phyloP scores from a whole-genome alignment of 208 protist species.

The Crithidia fasciculata region DNA sequence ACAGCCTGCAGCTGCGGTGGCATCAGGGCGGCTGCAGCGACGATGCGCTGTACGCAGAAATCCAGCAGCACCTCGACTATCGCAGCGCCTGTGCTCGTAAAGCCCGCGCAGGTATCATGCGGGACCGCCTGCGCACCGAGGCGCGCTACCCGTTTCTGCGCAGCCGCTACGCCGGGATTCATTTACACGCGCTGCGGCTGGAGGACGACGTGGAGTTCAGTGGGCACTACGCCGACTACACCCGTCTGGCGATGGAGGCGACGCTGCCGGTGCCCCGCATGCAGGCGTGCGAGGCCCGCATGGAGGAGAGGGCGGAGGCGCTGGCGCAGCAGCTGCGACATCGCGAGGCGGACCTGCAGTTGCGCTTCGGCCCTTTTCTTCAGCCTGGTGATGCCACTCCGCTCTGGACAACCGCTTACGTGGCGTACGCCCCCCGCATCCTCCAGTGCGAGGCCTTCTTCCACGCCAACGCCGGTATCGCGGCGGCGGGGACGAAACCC shows the following conservation, averaged over 20 bases:
- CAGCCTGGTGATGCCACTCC: constrained; percentile 13
- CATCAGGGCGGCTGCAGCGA: constrained; percentile 7
- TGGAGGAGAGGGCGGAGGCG: constrained; percentile 22
- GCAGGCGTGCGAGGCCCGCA: constrained; percentile 19
- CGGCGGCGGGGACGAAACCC: background rate
- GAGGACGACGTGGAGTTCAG: constrained; percentile 39
- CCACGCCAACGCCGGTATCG: background rate
- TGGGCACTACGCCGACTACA: constrained; percentile 29
- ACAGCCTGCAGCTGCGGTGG: constrained; percentile 24
- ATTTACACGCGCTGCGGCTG: constrained; percentile 45
- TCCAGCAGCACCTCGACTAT: constrained; percentile 42
- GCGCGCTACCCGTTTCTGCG: constrained; percentile 54
- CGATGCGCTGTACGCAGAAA: background rate
- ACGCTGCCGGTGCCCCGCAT: constrained; percentile 10
- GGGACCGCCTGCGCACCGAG: constrained; percentile 42
- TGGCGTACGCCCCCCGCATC: constrained; percentile 34
- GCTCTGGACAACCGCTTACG: constrained; percentile 15
- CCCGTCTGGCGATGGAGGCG: constrained; percentile 9
- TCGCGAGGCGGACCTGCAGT: constrained; percentile 23
- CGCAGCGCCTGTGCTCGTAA: constrained; percentile 46
- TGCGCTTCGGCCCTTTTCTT: constrained; percentile 36
- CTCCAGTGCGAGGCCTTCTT: constrained; percentile 28
- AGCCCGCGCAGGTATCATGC: constrained; percentile 36
- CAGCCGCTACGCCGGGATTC: constrained; percentile 47
- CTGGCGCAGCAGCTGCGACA: constrained; percentile 21